Evolutionary conservation across 139 green algal genomes (phyloP), one percentile per base, ranked within the genome.

Genomic region (Diplosphaera chodatii): DNA sequence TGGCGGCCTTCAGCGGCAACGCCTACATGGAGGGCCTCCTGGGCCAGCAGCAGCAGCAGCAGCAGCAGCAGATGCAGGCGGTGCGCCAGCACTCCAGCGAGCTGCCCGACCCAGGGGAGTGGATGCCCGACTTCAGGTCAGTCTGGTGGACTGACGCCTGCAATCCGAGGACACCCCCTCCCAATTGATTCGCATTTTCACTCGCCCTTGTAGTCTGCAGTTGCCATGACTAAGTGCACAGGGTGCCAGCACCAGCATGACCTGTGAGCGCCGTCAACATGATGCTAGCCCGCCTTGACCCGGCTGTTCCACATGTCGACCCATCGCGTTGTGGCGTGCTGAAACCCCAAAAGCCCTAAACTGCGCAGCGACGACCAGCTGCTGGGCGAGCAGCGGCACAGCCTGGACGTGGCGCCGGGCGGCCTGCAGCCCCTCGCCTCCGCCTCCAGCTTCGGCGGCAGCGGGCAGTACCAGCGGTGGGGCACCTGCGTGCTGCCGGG

Each of bases 11-110:
- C 18, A 18, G 48, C 48, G 48, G 48, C 48, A 59, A 59, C 18
- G 8, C 48, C 48, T 59, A 59, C 48, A 59, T 59, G 48, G 48
- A 59, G 48, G 25, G 13, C 13, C 48, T 59, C 3, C 18, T 59
- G 3, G 18, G 16, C 13, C 48, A 66, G 55, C 56, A 63, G 69
- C 79, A 74, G 69, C 55, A 55, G 29, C 27, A 25, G 28, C 63
- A 65, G 40, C 30, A 31, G 67, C 74, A 68, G 40, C 40, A 66
- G 27, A 40, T 63, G 63, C 28, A 40, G 37, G 71, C 77, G 74
- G 67, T 67, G 56, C 59, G 55, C 40, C 56, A 70, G 34, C 72
- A 59, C 25, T 59, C 48, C 16, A 25, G 48, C 16, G 48, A 59
- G 48, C 48, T 59, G 48, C 48, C 48, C 3, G 48, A 59, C 48